Evolutionary conservation across 2,329 filamentous ascomycete species (phyloP), one percentile per base, ranked within the genome.

Genomic region (Paramyrothecium roridum): DNA sequence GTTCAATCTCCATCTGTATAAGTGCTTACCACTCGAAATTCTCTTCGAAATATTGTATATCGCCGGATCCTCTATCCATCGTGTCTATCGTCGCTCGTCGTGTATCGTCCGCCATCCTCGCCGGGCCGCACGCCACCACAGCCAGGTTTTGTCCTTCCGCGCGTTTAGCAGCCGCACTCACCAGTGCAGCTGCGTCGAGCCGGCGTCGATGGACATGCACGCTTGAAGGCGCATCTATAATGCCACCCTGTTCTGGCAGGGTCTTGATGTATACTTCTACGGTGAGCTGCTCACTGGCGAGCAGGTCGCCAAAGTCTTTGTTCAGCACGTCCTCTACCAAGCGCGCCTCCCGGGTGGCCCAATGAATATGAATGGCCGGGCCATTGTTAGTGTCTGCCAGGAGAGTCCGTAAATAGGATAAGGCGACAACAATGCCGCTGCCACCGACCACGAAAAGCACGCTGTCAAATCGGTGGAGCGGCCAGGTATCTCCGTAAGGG

Each of bases 381-480:
- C 64, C 61, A 16, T 43, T 43, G 1, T 56, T 54, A 0, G 53
- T 46, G 4, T 54, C 23, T 3, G 52, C 57, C 1, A 66, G 59
- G 8, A 77, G 63, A 0, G 54, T 48, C 1, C 63, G 57, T 2
- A 77, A 58, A 53, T 79, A 75, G 1, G 76, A 73, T 0, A 78
- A 58, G 0, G 76, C 68, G 1, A 75, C 69, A 17, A 76, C 76
- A 16, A 80, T 71, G 0, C 77, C 77, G 49, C 74, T 78, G 0
- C 77, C 77, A 1, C 77, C 77, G 0, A 74, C 73, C 4, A 80
- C 61, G 54, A 79, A 78, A 0, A 78, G 55, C 2, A 79, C 60
- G 21, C 70, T 68, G 13, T 71, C 66, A 47, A 76, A 79, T 2
- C 59, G 57, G 45, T 73, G 61, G 3, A 80, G 66, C 0, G 71